Conservation (phyloP, 1,139 yeast genomes). For the Yamadazyma kanchanaburiensis region DNA sequence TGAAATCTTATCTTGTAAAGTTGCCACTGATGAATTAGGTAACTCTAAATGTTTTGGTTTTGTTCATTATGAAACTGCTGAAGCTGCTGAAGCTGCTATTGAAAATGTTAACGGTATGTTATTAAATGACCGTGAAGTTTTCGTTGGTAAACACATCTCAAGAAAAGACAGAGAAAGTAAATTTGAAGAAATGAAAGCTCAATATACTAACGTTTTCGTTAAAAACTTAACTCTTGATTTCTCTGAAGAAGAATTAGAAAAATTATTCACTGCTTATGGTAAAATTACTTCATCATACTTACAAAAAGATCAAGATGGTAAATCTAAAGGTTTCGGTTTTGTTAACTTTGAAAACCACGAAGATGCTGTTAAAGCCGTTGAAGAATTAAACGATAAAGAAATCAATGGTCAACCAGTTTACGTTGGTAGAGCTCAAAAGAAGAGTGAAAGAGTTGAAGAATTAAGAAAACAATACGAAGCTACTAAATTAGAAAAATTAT, state of each 20-base stretch:
- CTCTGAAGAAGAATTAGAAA: conserved; percentile 70
- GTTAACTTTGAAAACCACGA: conserved; percentile 88
- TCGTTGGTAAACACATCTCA: conserved; percentile 91
- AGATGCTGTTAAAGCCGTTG: conserved; percentile 88
- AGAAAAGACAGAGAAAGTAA: conserved; percentile 95
- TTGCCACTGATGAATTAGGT: conserved; percentile 93
- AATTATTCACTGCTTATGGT: conserved; percentile 74
- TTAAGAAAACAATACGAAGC: conserved; percentile 94
- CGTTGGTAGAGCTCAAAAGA: conserved; percentile 99
- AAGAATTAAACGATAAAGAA: conserved; percentile 85
- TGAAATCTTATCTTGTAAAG: conserved; percentile 92
- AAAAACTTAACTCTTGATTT: conserved; percentile 81
- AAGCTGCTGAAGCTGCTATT: conserved; percentile 93
- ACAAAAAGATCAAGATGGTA: conserved; percentile 82
- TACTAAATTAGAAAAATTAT: conserved; percentile 86
- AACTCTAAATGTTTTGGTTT: conserved; percentile 95
- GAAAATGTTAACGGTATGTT: conserved; percentile 98
- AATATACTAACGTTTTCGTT: conserved; percentile 92
- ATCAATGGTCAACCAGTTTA: conserved; percentile 80
- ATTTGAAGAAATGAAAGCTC: conserved; percentile 86
- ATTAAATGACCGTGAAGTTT: conserved; percentile 94
- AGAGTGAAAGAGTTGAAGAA: conserved; percentile 96
- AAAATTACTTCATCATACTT: conserved; percentile 79
- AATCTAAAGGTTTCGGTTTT: conserved; percentile 94
- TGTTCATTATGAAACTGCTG: conserved; percentile 93